Base-by-base conservation (phyloP, 495 filamentous ascomycete genomes). In the Penicillium coprophilum region DNA sequence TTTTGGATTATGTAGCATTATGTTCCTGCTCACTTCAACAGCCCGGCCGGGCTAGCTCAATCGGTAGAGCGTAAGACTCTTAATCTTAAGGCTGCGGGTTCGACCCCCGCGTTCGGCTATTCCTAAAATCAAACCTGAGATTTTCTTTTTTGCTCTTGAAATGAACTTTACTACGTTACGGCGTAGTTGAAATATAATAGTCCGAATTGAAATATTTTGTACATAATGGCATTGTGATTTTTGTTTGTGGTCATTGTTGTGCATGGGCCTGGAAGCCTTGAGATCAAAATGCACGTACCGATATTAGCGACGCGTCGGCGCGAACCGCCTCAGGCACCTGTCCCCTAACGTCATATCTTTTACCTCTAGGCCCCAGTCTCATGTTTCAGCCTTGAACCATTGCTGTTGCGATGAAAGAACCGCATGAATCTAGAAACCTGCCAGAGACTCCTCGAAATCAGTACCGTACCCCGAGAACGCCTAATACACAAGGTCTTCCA, bases 81-180 rank as follows among this genome's bases (percentile, higher is more conserved):
- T 84, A 83, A 81, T 79, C 78, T 80, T 75, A 80, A 80, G 77
- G 77, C 71, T 80, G 77, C 70, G 76, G 78, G 77, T 81, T 80
- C 76, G 76, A 80, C 73, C 78, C 78, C 78, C 76, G 70, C 78
- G 74, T 81, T 78, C 72, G 77, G 77, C 77, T 79, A 59, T 67
- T 67, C 64, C 64, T 67, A 65, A 32, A 54, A 23, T 6, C 11
- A 24, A 23, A 12, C 20, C 12, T 31, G 20, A 49, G 46, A 49
- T 49, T 49, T 49, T 31, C n/a, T 49, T 49, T 49, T 36, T 47
- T 43, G 19, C 10, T 11, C 2, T 0, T 11, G 20, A 8, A n/a
- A n/a, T 43, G n/a, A n/a, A n/a, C n/a, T n/a, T n/a, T n/a, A n/a
- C n/a, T n/a, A n/a, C n/a, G n/a, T n/a, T n/a, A n/a, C n/a, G n/a